phyloP scores from a whole-genome alignment of 2,329 filamentous ascomycete species.

The Escovopsis weberi region DNA sequence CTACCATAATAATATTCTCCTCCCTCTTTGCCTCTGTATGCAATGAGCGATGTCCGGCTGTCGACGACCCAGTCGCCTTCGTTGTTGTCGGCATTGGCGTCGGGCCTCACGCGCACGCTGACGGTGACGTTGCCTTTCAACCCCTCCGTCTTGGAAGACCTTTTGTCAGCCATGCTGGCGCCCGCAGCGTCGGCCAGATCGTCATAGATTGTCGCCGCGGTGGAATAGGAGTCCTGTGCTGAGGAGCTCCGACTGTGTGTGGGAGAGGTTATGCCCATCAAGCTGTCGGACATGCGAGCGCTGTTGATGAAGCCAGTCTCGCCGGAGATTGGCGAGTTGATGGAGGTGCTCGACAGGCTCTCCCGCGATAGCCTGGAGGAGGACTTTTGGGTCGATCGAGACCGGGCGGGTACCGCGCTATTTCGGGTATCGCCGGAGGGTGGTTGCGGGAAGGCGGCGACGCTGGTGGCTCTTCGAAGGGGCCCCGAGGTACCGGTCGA shows the following conservation, averaged over 20 bases:
- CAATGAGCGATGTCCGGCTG: conserved; percentile 64
- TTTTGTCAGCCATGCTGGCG: conserved; percentile 26
- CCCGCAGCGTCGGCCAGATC: conserved; percentile 46
- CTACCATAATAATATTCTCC: conserved; percentile 87
- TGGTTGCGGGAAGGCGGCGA: conserved; percentile 85
- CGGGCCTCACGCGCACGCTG: conserved; percentile 84
- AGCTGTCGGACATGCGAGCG: conserved; percentile 55
- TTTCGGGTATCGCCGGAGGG: conserved; percentile 50
- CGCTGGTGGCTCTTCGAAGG: conserved; percentile 78
- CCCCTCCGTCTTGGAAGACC: conserved; percentile 45
- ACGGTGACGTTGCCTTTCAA: conserved; percentile 86
- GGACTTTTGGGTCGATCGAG: conserved; percentile 33
- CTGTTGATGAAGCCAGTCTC: conserved; percentile 61
- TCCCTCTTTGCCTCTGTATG: conserved; percentile 75
- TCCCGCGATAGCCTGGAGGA: conserved; percentile 36
- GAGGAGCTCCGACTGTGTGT: conserved; percentile 85
- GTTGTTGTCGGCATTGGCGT: conserved; percentile 48
- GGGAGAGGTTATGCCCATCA: conserved; percentile 66
- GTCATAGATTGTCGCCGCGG: conserved; percentile 78
- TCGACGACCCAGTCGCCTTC: conserved; percentile 90
- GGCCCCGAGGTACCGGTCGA: conserved; percentile 50
- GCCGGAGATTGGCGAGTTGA: conserved; percentile 51
- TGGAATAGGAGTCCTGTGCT: conserved; percentile 82
- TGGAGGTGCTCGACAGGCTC: conserved; percentile 33
- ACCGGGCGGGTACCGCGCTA: conserved; percentile 44